Evolutionary conservation across 306 rosid genomes (phyloP).

Genomic region (Ochetophila trinervis): DNA sequence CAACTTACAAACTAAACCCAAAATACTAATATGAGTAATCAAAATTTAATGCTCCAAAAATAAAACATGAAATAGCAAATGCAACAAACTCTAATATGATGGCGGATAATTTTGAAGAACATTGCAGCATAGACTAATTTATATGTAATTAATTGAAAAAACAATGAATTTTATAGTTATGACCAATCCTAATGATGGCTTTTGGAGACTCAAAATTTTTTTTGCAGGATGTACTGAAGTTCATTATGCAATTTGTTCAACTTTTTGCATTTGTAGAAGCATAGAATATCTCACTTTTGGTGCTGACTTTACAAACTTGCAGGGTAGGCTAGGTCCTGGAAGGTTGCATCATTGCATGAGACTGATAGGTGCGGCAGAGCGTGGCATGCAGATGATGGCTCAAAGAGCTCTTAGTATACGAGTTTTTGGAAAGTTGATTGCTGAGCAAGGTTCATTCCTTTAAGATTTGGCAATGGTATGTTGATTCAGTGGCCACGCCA

Average conservation of each 20-base stretch:
- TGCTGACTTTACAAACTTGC: slow-evolving; percentile 26
- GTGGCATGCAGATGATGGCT: slow-evolving; percentile 81
- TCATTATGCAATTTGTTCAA: background rate
- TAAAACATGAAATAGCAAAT: too few species aligned
- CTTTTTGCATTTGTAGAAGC: background rate
- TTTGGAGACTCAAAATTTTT: background rate
- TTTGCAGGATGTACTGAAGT: background rate
- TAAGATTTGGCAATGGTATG: slow-evolving; percentile 81
- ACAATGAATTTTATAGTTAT: background rate
- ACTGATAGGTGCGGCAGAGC: slow-evolving; percentile 86
- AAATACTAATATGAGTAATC: too few species aligned
- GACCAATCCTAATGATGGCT: background rate
- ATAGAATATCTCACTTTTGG: slow-evolving; percentile 3
- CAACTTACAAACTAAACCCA: too few species aligned
- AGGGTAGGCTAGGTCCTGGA: slow-evolving; percentile 99
- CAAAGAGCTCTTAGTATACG: slow-evolving; percentile 80
- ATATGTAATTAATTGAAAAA: too few species aligned
- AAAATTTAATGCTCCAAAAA: too few species aligned
- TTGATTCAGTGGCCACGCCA: background rate
- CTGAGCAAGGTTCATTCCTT: slow-evolving; percentile 88
- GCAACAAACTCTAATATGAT: too few species aligned
- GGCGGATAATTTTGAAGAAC: too few species aligned
- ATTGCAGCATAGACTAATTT: too few species aligned
- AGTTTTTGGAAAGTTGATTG: slow-evolving; percentile 83
- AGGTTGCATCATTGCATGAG: slow-evolving; percentile 99